Conservation (phyloP, 139 green algal species). For the Chlorella sp. region DNA sequence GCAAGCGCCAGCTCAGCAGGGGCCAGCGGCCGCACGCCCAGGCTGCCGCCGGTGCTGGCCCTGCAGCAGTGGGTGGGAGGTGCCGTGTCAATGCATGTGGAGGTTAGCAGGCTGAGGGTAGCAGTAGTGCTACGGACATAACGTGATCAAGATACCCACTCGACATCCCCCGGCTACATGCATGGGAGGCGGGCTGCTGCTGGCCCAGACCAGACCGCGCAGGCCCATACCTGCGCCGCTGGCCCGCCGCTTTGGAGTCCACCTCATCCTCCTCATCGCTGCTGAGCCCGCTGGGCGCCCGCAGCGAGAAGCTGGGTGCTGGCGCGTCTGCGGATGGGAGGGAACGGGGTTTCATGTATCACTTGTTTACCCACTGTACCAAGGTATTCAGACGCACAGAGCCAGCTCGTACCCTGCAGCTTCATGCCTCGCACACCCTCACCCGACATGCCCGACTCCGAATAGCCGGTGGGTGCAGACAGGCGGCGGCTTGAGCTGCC, state of each 20-base stretch:
- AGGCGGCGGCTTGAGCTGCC: slow-evolving; percentile 5
- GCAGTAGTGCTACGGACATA: too few species aligned
- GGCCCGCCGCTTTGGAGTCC: neutral
- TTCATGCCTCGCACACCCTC: neutral
- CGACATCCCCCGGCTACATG: too few species aligned
- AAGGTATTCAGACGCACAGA: too few species aligned
- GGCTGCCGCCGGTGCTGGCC: neutral
- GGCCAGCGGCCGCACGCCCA: slow-evolving; percentile 24
- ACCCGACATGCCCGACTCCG: slow-evolving; percentile 15
- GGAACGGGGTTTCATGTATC: neutral
- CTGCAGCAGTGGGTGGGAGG: neutral
- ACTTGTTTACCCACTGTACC: too few species aligned
- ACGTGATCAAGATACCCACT: too few species aligned
- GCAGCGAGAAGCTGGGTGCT: slow-evolving; percentile 31
- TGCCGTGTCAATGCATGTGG: too few species aligned
- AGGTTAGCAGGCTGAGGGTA: too few species aligned
- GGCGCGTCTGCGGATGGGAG: neutral
- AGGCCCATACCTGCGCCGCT: neutral
- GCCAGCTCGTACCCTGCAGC: too few species aligned
- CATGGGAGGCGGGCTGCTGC: neutral
- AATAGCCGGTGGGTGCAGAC: slow-evolving; percentile 23
- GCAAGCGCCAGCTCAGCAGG: slow-evolving; percentile 47
- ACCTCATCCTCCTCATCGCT: slow-evolving; percentile 28
- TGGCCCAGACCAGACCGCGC: neutral
- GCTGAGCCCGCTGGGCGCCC: slow-evolving; percentile 34